Conservation (phyloP, 768 basidiomycete genomes). For the Tephrocybe rancida region DNA sequence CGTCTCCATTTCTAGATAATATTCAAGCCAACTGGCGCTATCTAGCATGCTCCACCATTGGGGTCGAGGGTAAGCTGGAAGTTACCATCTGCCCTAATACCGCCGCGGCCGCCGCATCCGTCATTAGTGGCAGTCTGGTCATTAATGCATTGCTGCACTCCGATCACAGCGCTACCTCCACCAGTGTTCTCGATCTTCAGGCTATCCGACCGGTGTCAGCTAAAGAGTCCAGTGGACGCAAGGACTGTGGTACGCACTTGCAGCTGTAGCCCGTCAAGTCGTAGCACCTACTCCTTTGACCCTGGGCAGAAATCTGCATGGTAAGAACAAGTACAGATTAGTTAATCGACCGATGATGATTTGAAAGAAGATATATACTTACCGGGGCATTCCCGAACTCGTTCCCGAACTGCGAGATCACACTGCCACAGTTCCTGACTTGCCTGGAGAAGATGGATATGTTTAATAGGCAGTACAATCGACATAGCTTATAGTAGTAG, state of each 20-base stretch:
- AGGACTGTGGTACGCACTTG: neutral
- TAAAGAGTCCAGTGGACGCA: neutral
- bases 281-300: neutral
- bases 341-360: too few species aligned
- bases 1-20: too few species aligned
- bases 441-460: neutral
- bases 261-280: neutral
- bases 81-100: conserved; percentile 1
- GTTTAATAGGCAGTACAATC: neutral
- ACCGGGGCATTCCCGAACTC: neutral
- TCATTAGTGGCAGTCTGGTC: conserved; percentile 1
- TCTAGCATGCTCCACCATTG: neutral
- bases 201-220: neutral
- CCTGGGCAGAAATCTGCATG: neutral
- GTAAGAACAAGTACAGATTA: neutral
- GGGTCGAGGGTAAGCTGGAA: neutral
- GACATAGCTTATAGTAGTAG: neutral
- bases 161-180: neutral
- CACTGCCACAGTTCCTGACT: neutral
- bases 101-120: neutral
- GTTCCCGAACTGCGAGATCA: neutral
- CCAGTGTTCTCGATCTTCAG: neutral
- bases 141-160: conserved; percentile 1
- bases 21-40: too few species aligned
- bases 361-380: neutral